Base-by-base conservation (phyloP, 495 filamentous ascomycete species). In the Aspergillus hancockii region DNA sequence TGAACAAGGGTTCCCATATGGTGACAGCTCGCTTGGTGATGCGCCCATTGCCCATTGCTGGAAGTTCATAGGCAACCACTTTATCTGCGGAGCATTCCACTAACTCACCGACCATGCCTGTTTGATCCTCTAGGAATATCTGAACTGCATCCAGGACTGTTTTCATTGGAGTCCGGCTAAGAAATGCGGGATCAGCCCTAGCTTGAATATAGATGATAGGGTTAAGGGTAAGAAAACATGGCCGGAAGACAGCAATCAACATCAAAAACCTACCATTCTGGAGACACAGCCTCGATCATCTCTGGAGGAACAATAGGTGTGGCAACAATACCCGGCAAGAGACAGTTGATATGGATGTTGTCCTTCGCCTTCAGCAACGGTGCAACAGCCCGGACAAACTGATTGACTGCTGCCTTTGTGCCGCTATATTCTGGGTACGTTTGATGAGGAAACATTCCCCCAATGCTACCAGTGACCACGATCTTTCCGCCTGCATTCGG, bases 1-100 rank as follows among this genome's bases (percentile, higher is more conserved):
- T 57, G 46, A 72, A 72, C 41, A 72, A 31, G n/a, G 69, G 69
- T 43, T 72, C 69, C 69, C 69, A 72, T 4, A 72, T 65, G 3
- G 69, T 72, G 10, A 58, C 54, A 2, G 69, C 69, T 21, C 69
- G 65, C 52, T 64, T 54, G 12, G 69, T 72, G 53, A 68, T 54
- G 19, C 16, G 55, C 0, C 69, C 69, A 54, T 72, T 72, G n/a
- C 65, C 63, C 0, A 45, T 45, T 41, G 68, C 45, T 16, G 69
- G 67, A 51, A 64, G 52, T 0, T 32, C 52, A 34, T 67, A 67
- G 57, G 57, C 68, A 43, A 72, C 57, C 52, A 63, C 52, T 28
- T 67, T 66, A 13, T 70, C 49, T 7, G 67, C 67, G 1, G 69
- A 72, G 25, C 69, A 67, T 31, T 72, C 69, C 8, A 72, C 52